These are phyloP conservation scores for Yamadazyma nakazawae DNA, from an alignment of 805 yeast species.

Conservation along the genomic window DNA sequence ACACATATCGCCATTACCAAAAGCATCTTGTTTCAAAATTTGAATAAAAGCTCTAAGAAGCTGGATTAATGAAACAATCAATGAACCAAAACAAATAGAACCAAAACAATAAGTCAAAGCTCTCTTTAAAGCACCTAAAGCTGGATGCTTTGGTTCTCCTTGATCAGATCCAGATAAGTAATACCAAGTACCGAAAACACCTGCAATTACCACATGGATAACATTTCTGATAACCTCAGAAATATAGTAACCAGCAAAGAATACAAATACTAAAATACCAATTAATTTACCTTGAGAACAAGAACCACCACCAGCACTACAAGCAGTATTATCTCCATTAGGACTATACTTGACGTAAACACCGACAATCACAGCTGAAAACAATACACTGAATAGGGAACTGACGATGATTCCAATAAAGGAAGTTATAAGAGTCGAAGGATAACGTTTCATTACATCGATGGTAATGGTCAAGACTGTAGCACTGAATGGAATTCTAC, in stretches of 20 bases:
- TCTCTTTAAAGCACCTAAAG: constrained; percentile 73
- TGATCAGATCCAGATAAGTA: constrained; percentile 72
- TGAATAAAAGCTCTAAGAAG: constrained; percentile 55
- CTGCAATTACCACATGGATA: constrained; percentile 77
- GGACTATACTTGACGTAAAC: constrained; percentile 77
- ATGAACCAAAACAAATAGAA: constrained; percentile 81
- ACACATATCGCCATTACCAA: constrained; percentile 49
- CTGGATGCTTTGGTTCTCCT: constrained; percentile 77
- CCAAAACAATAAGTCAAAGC: constrained; percentile 87
- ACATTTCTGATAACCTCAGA: constrained; percentile 80
- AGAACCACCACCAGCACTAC: constrained; percentile 49
- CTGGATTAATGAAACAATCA: constrained; percentile 70
- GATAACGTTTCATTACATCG: constrained; percentile 70
- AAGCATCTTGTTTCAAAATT: constrained; percentile 50
- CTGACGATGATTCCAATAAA: constrained; percentile 56
- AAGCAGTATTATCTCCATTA: constrained; percentile 47
- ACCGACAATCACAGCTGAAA: constrained; percentile 66
- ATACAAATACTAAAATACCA: constrained; percentile 67
- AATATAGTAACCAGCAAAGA: constrained; percentile 80
- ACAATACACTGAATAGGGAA: constrained; percentile 62
- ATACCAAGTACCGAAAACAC: constrained; percentile 90
- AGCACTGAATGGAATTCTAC: constrained; percentile 71
- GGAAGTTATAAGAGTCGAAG: constrained; percentile 63
- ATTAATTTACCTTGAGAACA: constrained; percentile 59
- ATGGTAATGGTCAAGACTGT: constrained; percentile 67